A percentile compares a stretch with the other conserved stretches of the same genome.
Evolutionary conservation across 345 rosid species (phyloP).

Genomic region (Pugionium cornutum): DNA sequence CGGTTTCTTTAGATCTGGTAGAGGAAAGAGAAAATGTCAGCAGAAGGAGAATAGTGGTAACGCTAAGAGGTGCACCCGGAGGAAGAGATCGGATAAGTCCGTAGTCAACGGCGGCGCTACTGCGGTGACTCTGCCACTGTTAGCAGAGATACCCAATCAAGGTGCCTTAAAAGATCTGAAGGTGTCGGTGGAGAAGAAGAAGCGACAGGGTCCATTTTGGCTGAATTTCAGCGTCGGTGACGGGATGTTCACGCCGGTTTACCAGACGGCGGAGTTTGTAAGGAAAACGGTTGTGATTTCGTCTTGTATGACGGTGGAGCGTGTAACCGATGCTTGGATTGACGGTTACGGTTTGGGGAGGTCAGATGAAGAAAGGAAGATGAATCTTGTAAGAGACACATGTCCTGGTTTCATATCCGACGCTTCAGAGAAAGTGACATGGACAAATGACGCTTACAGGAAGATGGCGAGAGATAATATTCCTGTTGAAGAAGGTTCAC

Average conservation of each 20-base stretch:
- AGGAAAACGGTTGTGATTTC: constrained; percentile 33
- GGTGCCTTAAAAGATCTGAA: constrained; percentile 30
- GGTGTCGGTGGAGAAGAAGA: constrained; percentile 26
- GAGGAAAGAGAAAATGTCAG: constrained; percentile 39
- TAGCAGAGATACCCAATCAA: constrained; percentile 63
- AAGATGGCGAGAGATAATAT: constrained; percentile 54
- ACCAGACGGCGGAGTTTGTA: constrained; percentile 30
- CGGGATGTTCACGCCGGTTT: constrained; percentile 13
- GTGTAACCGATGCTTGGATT: constrained; percentile 69
- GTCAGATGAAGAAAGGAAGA: constrained; percentile 58
- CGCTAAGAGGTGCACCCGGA: constrained; percentile 42
- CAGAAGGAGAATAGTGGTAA: constrained; percentile 29
- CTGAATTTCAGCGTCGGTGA: constrained; percentile 45
- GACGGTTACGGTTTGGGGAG: constrained; percentile 53
- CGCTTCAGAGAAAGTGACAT: constrained; percentile 58
- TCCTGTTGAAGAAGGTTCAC: constrained; percentile 29
- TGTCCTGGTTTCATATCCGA: constrained; percentile 87
- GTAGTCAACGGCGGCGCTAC: not conserved
- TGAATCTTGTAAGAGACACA: constrained; percentile 60
- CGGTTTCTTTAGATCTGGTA: constrained; percentile 42
- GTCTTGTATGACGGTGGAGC: constrained; percentile 74
- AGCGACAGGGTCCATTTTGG: constrained; percentile 46
- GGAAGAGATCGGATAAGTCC: constrained; percentile 32
- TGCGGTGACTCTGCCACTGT: constrained; percentile 54
- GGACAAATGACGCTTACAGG: constrained; percentile 70